Evolutionary conservation across 139 green algal species (phyloP).

Genomic region (Nannochloris sp.): DNA sequence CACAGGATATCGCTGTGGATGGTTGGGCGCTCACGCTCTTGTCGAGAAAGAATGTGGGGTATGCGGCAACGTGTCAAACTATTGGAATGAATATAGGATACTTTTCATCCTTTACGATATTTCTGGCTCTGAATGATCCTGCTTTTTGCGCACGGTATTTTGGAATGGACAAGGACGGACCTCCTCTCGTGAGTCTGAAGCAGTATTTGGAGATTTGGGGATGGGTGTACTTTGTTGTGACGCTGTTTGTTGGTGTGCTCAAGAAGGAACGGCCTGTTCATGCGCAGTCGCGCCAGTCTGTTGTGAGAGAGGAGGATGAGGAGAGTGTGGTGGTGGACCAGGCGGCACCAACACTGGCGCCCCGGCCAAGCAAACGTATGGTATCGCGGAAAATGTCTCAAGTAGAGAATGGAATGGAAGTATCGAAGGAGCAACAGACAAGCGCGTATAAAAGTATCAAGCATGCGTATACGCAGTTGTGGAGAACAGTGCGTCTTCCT

Average conservation of each 20-base stretch:
- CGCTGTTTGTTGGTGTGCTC: slow-evolving; percentile 42
- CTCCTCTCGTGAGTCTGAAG: slow-evolving; percentile 50
- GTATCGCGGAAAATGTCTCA: background rate
- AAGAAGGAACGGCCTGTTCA: slow-evolving; percentile 22
- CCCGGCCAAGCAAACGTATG: background rate
- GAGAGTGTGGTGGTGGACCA: background rate
- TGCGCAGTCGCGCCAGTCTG: no score
- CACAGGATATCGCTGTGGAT: slow-evolving; percentile 91
- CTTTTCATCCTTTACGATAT: slow-evolving; percentile 89
- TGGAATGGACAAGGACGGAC: slow-evolving; percentile 18
- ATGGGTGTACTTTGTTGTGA: slow-evolving; percentile 56
- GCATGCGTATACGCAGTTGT: slow-evolving; percentile 41
- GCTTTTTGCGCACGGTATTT: slow-evolving; percentile 72
- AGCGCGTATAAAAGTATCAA: background rate
- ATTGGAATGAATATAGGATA: slow-evolving; percentile 83
- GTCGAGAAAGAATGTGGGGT: slow-evolving; percentile 62
- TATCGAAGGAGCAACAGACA: background rate
- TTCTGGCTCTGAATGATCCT: slow-evolving; percentile 77
- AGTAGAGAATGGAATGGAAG: background rate
- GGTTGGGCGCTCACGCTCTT: slow-evolving; percentile 90
- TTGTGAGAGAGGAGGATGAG: no score
- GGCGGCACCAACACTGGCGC: background rate
- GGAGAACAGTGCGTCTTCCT: slow-evolving; percentile 50
- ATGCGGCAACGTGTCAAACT: slow-evolving; percentile 86
- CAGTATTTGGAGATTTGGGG: slow-evolving; percentile 82